These are phyloP conservation scores for barrel medic (Medicago truncatula) DNA, from an alignment of 306 rosid species.

Conservation along the genomic window MtrunA17r5.0-ANR NC_053043.1:15969501-15970000, in stretches of 20 bases:
- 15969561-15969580: neutral
- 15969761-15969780: conserved; percentile 25
- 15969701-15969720: conserved; percentile 93
- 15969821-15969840: conserved; percentile 99
- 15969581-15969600: conserved; percentile 93
- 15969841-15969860: conserved; percentile 91
- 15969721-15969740: conserved; percentile 6
- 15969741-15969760: neutral
- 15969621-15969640: conserved; percentile 81
- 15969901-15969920: conserved; percentile 92
- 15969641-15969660: conserved; percentile 84
- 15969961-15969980: conserved; percentile 93
- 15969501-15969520: neutral
- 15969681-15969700: conserved; percentile 72
- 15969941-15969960: conserved; percentile 99
- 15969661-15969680: conserved; percentile 65
- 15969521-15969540: neutral
- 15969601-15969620: conserved; percentile 87
- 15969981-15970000: conserved; percentile 94
- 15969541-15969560: neutral
- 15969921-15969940: conserved; percentile 92
- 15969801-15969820: conserved; percentile 99
- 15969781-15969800: conserved; percentile 54
- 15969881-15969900: conserved; percentile 87
- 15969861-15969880: conserved; percentile 94